A percentile compares a stretch with the other conserved stretches of the same genome.
Evolutionary conservation across 805 yeast species (phyloP).

Genomic region (Saturnispora hagleri): DNA sequence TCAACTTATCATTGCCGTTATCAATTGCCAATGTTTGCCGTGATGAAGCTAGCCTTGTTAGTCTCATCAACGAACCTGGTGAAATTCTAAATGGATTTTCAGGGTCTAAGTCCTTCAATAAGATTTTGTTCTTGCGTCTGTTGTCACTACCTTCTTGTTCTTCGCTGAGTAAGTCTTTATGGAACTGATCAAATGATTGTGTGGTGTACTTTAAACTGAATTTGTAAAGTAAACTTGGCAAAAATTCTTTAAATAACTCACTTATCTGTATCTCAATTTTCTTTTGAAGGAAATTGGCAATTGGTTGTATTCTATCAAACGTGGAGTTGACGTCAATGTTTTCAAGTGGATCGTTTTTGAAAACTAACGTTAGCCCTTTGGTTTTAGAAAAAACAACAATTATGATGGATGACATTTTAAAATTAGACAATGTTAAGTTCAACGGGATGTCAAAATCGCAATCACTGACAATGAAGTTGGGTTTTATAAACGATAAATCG

Average conservation of each 20-base stretch:
- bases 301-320: constrained; percentile 76
- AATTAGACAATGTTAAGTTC: constrained; percentile 63
- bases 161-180: constrained; percentile 26
- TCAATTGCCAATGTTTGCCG: constrained; percentile 54
- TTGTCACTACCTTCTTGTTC: constrained; percentile 22
- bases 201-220: constrained; percentile 59
- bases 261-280: constrained; percentile 78
- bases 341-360: constrained; percentile 83
- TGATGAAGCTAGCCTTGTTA: constrained; percentile 60
- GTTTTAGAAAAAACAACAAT: constrained; percentile 74
- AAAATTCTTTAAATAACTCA: constrained; percentile 71
- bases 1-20: constrained; percentile 10
- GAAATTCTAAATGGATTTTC: constrained; percentile 49
- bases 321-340: constrained; percentile 74
- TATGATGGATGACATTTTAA: constrained; percentile 69
- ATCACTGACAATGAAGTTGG: constrained; percentile 55
- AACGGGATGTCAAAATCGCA: constrained; percentile 71
- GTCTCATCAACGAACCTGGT: constrained; percentile 56
- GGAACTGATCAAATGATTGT: constrained; percentile 29
- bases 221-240: constrained; percentile 73
- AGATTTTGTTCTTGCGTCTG: constrained; percentile 29
- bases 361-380: constrained; percentile 79
- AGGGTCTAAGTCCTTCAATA: constrained; percentile 42
- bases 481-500: constrained; percentile 43
- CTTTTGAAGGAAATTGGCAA: constrained; percentile 72